A percentile compares a stretch with the other conserved stretches of the same genome.
Conservation (phyloP, 2,329 filamentous ascomycete genomes). For the Decorospora gaudefroyi region DNA sequence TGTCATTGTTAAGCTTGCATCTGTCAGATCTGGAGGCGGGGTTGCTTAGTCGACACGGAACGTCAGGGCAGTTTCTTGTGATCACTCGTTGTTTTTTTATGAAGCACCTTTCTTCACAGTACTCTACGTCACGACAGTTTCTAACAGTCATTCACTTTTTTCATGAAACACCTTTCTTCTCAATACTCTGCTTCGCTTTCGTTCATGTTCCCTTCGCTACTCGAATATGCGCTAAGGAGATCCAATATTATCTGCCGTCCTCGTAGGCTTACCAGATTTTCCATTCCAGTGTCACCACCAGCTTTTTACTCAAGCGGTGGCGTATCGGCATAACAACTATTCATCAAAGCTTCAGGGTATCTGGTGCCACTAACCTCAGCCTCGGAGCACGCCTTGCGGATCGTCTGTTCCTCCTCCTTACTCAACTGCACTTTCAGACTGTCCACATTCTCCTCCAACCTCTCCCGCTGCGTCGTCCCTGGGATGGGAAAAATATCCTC, state of each 20-base stretch:
- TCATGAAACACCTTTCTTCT: too few relatives aligned
- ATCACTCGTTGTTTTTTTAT: too few relatives aligned
- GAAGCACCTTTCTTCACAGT: too few relatives aligned
- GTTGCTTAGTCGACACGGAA: too few relatives aligned
- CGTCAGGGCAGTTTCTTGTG: too few relatives aligned
- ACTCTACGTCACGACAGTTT: too few relatives aligned
- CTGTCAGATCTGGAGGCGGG: neutral
- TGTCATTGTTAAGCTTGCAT: constrained; percentile 12
- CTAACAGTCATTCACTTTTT: too few relatives aligned
- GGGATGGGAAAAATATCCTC: constrained; percentile 62
- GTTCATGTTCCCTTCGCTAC: too few relatives aligned
- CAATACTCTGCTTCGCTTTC: too few relatives aligned
- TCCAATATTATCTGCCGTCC: constrained; percentile 7
- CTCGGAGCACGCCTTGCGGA: constrained; percentile 32
- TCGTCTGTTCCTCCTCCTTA: constrained; percentile 36
- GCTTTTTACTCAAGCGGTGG: constrained; percentile 29
- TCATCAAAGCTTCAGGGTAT: constrained; percentile 48
- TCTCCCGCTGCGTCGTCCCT: constrained; percentile 46
- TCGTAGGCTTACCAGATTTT: constrained; percentile 4
- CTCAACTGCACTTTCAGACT: constrained; percentile 35
- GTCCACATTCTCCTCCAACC: constrained; percentile 41
- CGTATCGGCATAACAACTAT: constrained; percentile 48
- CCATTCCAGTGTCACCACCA: neutral
- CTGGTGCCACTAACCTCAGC: constrained; percentile 52
- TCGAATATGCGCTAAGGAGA: too few relatives aligned